Conservation (phyloP, 352 stramenopile genomes). For the Phytophthora lateralis region DNA sequence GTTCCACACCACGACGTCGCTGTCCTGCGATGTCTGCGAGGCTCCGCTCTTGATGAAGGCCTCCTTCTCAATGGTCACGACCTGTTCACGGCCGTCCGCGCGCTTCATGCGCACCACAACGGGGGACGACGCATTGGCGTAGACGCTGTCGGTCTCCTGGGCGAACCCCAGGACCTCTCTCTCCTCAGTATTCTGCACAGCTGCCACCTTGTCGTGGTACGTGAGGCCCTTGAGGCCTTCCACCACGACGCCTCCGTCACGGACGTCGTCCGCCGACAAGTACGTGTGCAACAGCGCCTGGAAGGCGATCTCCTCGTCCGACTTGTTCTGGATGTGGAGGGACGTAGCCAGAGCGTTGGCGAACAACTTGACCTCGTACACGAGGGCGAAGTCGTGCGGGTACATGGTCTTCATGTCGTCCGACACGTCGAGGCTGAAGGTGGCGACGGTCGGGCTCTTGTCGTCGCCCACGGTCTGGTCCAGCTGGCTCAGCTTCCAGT, state of each 20-base stretch:
- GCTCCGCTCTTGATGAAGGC: slow-evolving; percentile 59
- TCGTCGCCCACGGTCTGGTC: slow-evolving; percentile 45
- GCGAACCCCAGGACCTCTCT: slow-evolving; percentile 67
- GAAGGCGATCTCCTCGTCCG: slow-evolving; percentile 84
- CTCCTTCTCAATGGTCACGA: slow-evolving; percentile 79
- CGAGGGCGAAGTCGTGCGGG: slow-evolving; percentile 79
- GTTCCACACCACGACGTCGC: slow-evolving; percentile 95
- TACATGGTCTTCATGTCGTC: slow-evolving; percentile 62
- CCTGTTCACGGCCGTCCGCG: slow-evolving; percentile 48
- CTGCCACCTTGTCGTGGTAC: slow-evolving; percentile 92
- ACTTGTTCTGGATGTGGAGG: slow-evolving; percentile 92
- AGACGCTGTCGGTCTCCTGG: slow-evolving; percentile 91
- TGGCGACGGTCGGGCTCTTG: slow-evolving; percentile 57
- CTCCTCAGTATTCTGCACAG: slow-evolving; percentile 58
- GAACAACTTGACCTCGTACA: slow-evolving; percentile 90
- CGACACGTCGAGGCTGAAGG: slow-evolving; percentile 58
- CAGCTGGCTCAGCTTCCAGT: slow-evolving; percentile 69
- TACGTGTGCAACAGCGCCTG: slow-evolving; percentile 96
- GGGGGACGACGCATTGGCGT: slow-evolving; percentile 68
- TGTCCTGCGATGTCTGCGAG: slow-evolving; percentile 37
- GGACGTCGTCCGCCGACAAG: slow-evolving; percentile 83
- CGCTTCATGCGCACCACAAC: slow-evolving; percentile 74
- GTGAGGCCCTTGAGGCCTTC: slow-evolving; percentile 85
- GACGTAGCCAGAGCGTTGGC: slow-evolving; percentile 81
- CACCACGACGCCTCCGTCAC: slow-evolving; percentile 62